Conservation (phyloP, 768 basidiomycete species). For the Scleroderma citrinum region DNA sequence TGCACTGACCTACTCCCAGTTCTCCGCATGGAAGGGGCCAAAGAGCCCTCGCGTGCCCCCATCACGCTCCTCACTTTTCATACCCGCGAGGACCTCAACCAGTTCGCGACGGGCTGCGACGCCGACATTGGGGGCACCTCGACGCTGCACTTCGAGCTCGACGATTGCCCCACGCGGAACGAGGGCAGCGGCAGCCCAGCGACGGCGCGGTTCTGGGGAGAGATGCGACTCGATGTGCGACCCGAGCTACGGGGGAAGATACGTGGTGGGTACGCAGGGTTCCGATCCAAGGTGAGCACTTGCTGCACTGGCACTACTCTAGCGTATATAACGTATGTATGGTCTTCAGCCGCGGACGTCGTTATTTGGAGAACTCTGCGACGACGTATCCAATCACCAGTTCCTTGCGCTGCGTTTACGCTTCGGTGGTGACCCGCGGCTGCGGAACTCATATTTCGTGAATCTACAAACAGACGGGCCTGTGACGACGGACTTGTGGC, state of each 20-base stretch:
- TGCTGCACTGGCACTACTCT: neutral
- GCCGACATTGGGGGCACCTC: slow-evolving; percentile 83
- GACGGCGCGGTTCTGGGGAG: slow-evolving; percentile 73
- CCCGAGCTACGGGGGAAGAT: slow-evolving; percentile 62
- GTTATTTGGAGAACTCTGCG: slow-evolving; percentile 78
- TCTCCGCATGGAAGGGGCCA: slow-evolving; percentile 71
- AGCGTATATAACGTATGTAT: neutral
- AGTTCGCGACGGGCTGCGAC: slow-evolving; percentile 81
- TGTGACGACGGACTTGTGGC: slow-evolving; percentile 85
- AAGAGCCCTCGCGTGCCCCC: slow-evolving; percentile 54
- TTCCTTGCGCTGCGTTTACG: slow-evolving; percentile 80
- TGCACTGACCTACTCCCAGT: slow-evolving; percentile 36
- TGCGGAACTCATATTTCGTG: slow-evolving; percentile 82
- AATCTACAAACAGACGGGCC: slow-evolving; percentile 89
- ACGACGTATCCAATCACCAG: slow-evolving; percentile 77
- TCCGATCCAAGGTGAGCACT: slow-evolving; percentile 66
- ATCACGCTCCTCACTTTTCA: slow-evolving; percentile 63
- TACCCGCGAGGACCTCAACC: slow-evolving; percentile 46
- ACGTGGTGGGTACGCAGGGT: slow-evolving; percentile 85
- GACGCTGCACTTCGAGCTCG: slow-evolving; percentile 69
- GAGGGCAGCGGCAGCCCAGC: slow-evolving; percentile 40
- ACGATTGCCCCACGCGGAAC: slow-evolving; percentile 44
- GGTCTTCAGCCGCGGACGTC: slow-evolving; percentile 63
- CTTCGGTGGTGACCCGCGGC: slow-evolving; percentile 67
- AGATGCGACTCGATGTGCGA: slow-evolving; percentile 66